These are phyloP conservation scores for Penicillium steckii DNA, from an alignment of 495 filamentous ascomycete species.

Conservation along the genomic window DNA sequence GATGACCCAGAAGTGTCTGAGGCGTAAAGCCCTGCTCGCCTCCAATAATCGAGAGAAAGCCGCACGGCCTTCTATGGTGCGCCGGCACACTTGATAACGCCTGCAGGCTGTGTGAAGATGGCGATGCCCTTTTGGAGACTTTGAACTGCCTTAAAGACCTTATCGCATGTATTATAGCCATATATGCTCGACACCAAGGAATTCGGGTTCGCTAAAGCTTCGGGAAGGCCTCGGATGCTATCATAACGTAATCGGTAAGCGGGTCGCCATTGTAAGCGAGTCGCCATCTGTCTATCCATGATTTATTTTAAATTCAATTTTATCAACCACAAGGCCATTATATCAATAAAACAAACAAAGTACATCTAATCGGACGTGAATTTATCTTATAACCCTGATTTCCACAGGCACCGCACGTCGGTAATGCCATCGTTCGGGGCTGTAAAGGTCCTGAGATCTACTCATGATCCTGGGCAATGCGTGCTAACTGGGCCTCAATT, in stretches of 20 bases:
- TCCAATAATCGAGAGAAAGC: slow-evolving; percentile 67
- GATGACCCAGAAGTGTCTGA: slow-evolving; percentile 41
- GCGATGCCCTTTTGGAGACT: slow-evolving; percentile 54
- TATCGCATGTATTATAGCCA: slow-evolving; percentile 58
- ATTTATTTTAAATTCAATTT: too few species aligned
- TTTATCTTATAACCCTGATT: too few species aligned
- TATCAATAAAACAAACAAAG: too few species aligned
- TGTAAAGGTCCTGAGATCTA: neutral
- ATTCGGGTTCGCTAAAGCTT: slow-evolving; percentile 55
- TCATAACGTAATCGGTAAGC: too few species aligned
- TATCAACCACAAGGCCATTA: too few species aligned
- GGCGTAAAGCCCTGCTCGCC: slow-evolving; percentile 57
- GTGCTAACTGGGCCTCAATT: neutral
- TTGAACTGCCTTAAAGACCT: slow-evolving; percentile 55
- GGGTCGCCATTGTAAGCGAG: too few species aligned
- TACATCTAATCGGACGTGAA: too few species aligned
- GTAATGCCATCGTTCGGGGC: too few species aligned
- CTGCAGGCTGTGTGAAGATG: slow-evolving; percentile 67
- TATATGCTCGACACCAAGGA: slow-evolving; percentile 65
- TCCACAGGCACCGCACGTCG: too few species aligned
- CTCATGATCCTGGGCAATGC: neutral
- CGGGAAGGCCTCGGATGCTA: slow-evolving; percentile 57
- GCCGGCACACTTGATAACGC: slow-evolving; percentile 66
- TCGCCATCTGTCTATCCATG: too few species aligned
- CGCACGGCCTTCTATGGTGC: slow-evolving; percentile 72